Evolutionary conservation across 495 filamentous ascomycete genomes (phyloP).

Genomic region (Hamigera avellanea): DNA sequence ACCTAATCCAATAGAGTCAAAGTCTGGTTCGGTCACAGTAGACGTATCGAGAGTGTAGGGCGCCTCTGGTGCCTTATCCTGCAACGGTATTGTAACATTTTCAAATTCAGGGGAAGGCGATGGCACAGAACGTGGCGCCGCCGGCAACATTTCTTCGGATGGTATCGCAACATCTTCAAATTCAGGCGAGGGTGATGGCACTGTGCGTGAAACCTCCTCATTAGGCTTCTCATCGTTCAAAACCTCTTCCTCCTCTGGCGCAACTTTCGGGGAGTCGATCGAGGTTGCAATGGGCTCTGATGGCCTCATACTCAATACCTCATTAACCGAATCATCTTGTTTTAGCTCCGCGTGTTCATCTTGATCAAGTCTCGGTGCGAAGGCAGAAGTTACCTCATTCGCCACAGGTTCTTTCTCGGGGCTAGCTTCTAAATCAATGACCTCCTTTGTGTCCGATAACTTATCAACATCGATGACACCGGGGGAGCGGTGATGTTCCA

Average conservation of each 20-base stretch:
- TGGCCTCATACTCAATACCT: neutral
- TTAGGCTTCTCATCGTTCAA: slow-evolving; percentile 5
- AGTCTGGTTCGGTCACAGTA: slow-evolving; percentile 5
- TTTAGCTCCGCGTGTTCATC: neutral
- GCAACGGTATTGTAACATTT: neutral
- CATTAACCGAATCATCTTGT: neutral
- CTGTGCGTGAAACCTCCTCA: neutral
- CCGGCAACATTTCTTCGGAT: neutral
- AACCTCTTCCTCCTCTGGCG: slow-evolving; percentile 8
- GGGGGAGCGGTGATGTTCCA: slow-evolving; percentile 28
- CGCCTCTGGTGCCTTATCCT: neutral
- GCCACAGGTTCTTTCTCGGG: slow-evolving; percentile 5
- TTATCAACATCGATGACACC: slow-evolving; percentile 37
- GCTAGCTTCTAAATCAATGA: slow-evolving; percentile 32
- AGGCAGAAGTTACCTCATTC: neutral
- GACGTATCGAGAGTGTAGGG: slow-evolving; percentile 4
- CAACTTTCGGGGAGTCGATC: slow-evolving; percentile 9
- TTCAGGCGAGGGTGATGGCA: slow-evolving; percentile 36
- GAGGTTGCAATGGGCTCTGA: slow-evolving; percentile 1
- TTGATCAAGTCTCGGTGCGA: neutral
- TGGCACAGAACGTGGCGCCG: too few species aligned
- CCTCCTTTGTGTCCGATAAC: slow-evolving; percentile 17
- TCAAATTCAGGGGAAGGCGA: neutral
- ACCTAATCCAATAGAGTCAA: slow-evolving; percentile 9
- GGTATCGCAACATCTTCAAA: slow-evolving; percentile 1